These are phyloP conservation scores for Aegilops sharonensis DNA, from an alignment of 176 grass and related monocot species.

Conservation along the genomic window DNA sequence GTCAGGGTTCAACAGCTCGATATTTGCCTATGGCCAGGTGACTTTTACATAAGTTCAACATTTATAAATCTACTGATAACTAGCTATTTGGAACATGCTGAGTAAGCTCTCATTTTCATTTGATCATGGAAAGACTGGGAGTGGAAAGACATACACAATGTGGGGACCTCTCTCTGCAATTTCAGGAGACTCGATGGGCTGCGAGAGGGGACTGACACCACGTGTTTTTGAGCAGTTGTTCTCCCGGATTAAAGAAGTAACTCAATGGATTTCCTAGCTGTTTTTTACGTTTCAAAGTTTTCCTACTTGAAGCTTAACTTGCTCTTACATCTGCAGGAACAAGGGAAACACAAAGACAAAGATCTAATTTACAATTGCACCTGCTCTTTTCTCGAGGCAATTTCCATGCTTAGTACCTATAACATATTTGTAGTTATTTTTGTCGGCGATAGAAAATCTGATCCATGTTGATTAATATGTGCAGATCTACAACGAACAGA, in stretches of 20 bases:
- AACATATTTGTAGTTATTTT: conserved; percentile 5
- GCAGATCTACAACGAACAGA: conserved; percentile 99
- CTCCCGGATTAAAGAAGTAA: conserved; percentile 90
- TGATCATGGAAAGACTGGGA: conserved; percentile 74
- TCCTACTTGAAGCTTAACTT: conserved; percentile 8
- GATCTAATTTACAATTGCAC: conserved; percentile 78
- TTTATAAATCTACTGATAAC: conserved; percentile 2
- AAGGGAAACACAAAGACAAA: conserved; percentile 75
- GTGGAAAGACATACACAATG: conserved; percentile 99
- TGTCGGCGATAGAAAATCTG: conserved; percentile 29
- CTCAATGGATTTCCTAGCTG: neutral
- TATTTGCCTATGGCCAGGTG: conserved; percentile 99
- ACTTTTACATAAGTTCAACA: conserved; percentile 12
- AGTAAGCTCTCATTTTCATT: conserved; percentile 15
- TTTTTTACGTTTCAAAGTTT: neutral
- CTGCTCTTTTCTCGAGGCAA: conserved; percentile 97
- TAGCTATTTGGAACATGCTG: neutral
- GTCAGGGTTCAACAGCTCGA: conserved; percentile 93
- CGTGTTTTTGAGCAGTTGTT: conserved; percentile 96
- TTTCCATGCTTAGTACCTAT: conserved; percentile 29
- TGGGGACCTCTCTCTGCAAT: conserved; percentile 84
- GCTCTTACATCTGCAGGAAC: conserved; percentile 59
- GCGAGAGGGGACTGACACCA: conserved; percentile 79
- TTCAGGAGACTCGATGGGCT: conserved; percentile 58
- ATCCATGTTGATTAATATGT: conserved; percentile 12